Percentiles rank a stretch among this genome's conserved stretches.
Evolutionary conservation across 495 filamentous ascomycete genomes (phyloP).

Genomic region (Penicillium fimorum): DNA sequence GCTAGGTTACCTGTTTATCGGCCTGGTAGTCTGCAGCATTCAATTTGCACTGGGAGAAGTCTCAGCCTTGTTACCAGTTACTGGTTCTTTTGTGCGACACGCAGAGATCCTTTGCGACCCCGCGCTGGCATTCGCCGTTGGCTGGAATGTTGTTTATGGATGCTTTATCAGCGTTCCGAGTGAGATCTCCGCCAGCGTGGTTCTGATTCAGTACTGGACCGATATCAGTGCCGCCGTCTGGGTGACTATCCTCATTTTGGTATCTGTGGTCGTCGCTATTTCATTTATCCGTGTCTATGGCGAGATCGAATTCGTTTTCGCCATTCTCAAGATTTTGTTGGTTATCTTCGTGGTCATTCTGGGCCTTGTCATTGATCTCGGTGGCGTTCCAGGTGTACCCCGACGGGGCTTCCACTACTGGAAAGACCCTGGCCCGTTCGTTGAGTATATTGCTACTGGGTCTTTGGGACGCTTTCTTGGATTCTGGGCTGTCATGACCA

Average conservation of each 20-base stretch:
- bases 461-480: conserved; percentile 51
- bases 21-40: conserved; percentile 40
- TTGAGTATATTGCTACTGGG: conserved; percentile 44
- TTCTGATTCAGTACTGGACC: conserved; percentile 61
- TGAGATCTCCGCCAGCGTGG: conserved; percentile 61
- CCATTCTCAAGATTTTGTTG: conserved; percentile 47
- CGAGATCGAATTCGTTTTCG: conserved; percentile 45
- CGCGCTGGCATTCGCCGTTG: conserved; percentile 60
- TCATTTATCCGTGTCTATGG: conserved; percentile 50
- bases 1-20: conserved; percentile 47
- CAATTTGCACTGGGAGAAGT: conserved; percentile 46
- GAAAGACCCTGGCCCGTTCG: conserved; percentile 52
- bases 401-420: conserved; percentile 49
- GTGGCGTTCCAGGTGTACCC: conserved; percentile 35
- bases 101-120: conserved; percentile 50
- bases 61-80: conserved; percentile 42
- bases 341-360: conserved; percentile 53
- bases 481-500: conserved; percentile 59
- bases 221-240: conserved; percentile 52
- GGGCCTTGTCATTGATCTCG: conserved; percentile 44
- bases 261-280: conserved; percentile 54
- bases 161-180: conserved; percentile 62
- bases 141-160: conserved; percentile 53
- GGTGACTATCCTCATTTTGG: conserved; percentile 54
- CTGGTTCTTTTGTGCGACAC: conserved; percentile 54